These are phyloP conservation scores for Acacia acuminata DNA, from an alignment of 306 rosid genomes.

Conservation along the genomic window DNA sequence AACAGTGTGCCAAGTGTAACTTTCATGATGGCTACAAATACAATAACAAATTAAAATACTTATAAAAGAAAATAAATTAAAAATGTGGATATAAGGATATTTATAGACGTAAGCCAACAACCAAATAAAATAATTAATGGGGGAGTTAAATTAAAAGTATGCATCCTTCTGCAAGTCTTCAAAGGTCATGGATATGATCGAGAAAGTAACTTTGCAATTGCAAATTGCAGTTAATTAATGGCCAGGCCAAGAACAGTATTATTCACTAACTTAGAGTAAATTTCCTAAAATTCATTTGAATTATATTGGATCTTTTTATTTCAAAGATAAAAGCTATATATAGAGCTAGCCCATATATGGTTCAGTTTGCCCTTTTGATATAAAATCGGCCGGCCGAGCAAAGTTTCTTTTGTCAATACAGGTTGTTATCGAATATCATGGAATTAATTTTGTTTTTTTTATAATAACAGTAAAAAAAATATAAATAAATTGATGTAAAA, in stretches of 20 bases:
- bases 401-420: neutral
- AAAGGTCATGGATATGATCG: neutral
- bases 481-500: neutral
- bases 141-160: neutral
- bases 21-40: neutral
- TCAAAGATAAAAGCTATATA: neutral
- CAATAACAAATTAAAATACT: neutral
- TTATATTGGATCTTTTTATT: neutral
- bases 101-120: neutral
- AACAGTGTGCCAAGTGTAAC: neutral
- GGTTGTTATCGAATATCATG: neutral
- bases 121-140: neutral
- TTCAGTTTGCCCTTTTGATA: neutral
- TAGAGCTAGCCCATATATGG: neutral
- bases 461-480: neutral
- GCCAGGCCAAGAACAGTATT: neutral
- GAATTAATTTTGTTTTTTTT: neutral
- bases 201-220: neutral
- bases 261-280: neutral
- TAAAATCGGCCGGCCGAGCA: neutral
- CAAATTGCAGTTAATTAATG: neutral
- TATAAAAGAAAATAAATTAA: neutral
- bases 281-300: neutral
- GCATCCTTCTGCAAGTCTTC: neutral
- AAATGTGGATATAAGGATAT: neutral